Evolutionary conservation across 163 green algal species (phyloP).

Genomic region (Coccomyxa subellipsoidea): DNA sequence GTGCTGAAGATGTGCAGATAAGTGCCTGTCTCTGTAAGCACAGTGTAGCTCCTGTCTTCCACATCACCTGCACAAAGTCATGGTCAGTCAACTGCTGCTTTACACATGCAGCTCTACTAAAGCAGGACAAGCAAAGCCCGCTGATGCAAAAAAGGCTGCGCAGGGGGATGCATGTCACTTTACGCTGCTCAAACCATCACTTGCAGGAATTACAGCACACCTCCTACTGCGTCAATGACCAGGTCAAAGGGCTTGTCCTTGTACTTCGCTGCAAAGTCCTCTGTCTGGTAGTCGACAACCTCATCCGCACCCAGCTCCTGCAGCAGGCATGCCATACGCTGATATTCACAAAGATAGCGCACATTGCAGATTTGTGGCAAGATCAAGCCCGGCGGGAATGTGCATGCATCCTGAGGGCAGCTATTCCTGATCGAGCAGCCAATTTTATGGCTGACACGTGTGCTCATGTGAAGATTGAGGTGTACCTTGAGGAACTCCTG

Average conservation of each 20-base stretch:
- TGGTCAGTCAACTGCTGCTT: too few relatives aligned
- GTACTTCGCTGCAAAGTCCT: conserved; percentile 27
- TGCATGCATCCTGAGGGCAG: too few relatives aligned
- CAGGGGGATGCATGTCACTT: too few relatives aligned
- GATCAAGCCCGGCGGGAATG: not conserved
- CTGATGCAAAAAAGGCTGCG: too few relatives aligned
- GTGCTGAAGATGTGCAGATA: conserved; percentile 7
- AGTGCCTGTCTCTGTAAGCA: not conserved
- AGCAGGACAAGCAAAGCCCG: too few relatives aligned
- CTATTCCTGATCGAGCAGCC: too few relatives aligned
- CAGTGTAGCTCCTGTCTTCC: not conserved
- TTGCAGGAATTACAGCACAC: not conserved
- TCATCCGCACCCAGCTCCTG: conserved; percentile 49
- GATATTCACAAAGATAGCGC: too few relatives aligned
- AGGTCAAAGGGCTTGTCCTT: conserved; percentile 25
- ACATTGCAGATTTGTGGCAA: too few relatives aligned
- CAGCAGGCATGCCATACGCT: too few relatives aligned
- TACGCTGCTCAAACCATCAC: too few relatives aligned
- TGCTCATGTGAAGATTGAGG: not conserved
- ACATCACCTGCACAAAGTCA: not conserved
- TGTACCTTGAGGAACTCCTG: conserved; percentile 39
- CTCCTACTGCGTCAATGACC: conserved; percentile 18
- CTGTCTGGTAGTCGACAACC: conserved; percentile 56
- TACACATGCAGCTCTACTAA: not conserved
- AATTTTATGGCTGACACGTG: too few relatives aligned